Evolutionary conservation across 1,139 yeast species (phyloP), one percentile per base, ranked within the genome.

Genomic region (Zygosaccharomyces sapae): DNA sequence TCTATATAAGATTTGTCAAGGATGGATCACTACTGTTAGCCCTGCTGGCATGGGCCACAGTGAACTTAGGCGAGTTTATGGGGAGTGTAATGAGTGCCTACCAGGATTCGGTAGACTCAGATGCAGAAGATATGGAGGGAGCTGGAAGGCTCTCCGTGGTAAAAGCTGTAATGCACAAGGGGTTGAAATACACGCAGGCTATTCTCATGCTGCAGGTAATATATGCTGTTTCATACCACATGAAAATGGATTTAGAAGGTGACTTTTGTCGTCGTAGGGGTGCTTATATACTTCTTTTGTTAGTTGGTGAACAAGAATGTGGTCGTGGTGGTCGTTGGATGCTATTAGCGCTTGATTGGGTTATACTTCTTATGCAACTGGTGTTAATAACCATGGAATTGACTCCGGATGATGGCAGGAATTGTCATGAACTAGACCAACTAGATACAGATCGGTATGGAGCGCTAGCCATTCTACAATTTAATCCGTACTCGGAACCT

Each of bases 241-340:
- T 42, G 33, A 42, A 39, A 12, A 30, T 50, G 16, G 46, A 48
- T 34, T 27, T 54, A 31, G 53, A 53, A 22, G 41, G 34, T 29
- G 49, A 53, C 12, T 51, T 54, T 16, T 54, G 57, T 35, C 44
- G 47, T 10, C 47, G 51, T 48, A 44, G 45, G 19, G 47, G 38
- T 24, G 57, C 56, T 5, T 54, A 49, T 33, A 20, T 54, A 42
- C 47, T 53, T 37, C 45, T 55, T 8, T 50, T 48, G 30, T 30
- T 55, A 5, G 33, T 55, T 8, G 59, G 55, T 13, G 58, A 54
- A 34, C 45, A 48, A 30, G 54, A 54, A 22, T 53, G 57, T 35
- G 54, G 51, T 3, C 43, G 47, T 13, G 50, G 51, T 13, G 54
- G 57, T 2, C 44, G 46, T 25, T 40, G 50, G 50, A 37, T 46